Evolutionary conservation across 1,284 basidiomycete species (phyloP).

Genomic region (Cryptococcus sp.): DNA sequence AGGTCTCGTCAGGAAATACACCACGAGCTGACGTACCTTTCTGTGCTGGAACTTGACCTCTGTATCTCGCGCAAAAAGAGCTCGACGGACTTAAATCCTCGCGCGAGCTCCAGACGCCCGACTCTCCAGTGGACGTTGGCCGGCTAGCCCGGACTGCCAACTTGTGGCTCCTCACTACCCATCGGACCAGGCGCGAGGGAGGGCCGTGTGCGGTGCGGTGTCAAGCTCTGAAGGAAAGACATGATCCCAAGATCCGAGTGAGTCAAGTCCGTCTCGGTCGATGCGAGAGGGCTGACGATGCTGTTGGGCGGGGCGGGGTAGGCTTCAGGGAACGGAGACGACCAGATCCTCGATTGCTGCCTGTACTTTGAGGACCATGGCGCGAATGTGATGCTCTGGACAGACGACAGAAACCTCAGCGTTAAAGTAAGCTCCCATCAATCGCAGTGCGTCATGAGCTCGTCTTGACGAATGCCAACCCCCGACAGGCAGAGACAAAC

Average conservation of each 20-base stretch:
- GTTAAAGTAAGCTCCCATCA: constrained; percentile 19
- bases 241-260: constrained; percentile 7
- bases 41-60: not conserved
- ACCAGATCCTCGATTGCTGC: constrained; percentile 31
- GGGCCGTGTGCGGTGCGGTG: constrained; percentile 17
- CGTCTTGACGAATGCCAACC: not conserved
- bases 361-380: constrained; percentile 15
- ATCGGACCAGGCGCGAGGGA: constrained; percentile 14
- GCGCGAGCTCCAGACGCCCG: constrained; percentile 7
- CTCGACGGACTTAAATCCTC: constrained; percentile 14
- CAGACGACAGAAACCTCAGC: constrained; percentile 27
- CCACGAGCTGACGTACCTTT: constrained; percentile 1
- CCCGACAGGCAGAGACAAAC: constrained; percentile 18
- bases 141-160: constrained; percentile 27
- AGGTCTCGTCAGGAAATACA: not conserved
- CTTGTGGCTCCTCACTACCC: constrained; percentile 25
- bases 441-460: not conserved
- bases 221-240: constrained; percentile 14
- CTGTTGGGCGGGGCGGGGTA: not conserved
- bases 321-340: constrained; percentile 18
- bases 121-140: constrained; percentile 16
- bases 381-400: constrained; percentile 24
- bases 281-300: not conserved
- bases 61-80: constrained; percentile 7
- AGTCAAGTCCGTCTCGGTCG: not conserved